Conservation (phyloP, 2,329 filamentous ascomycete species). For the Leptographium galeiforme region DNA sequence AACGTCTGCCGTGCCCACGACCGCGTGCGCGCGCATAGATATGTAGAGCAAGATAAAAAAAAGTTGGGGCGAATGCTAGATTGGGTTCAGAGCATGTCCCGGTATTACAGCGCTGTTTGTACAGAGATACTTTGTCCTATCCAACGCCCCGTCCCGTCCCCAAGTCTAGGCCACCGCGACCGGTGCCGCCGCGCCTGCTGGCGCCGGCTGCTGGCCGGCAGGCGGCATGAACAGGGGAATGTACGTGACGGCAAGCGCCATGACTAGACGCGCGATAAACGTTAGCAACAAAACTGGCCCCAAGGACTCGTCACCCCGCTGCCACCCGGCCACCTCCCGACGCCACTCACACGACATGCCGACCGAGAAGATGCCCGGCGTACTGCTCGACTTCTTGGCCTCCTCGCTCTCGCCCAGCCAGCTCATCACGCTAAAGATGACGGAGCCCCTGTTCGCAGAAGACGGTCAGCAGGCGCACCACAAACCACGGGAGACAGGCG, state of each 20-base stretch:
- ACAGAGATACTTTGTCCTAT: background rate
- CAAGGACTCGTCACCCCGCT: background rate
- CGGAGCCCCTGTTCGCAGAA: constrained; percentile 42
- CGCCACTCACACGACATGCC: constrained; percentile 20
- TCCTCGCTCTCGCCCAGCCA: constrained; percentile 67
- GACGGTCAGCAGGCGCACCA: background rate
- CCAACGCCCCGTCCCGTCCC: background rate
- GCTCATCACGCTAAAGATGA: constrained; percentile 60
- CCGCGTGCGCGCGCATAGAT: background rate
- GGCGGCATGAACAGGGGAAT: constrained; percentile 23
- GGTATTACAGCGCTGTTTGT: background rate
- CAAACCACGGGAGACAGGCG: background rate
- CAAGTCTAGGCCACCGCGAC: constrained; percentile 10
- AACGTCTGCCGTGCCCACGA: no score
- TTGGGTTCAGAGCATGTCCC: background rate
- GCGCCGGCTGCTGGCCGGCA: constrained; percentile 13
- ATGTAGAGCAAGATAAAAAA: background rate
- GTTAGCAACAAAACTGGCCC: background rate
- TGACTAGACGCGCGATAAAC: constrained; percentile 13
- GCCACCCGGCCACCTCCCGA: background rate
- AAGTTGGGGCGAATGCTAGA: background rate
- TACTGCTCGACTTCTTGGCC: constrained; percentile 47
- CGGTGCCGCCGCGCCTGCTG: constrained; percentile 15
- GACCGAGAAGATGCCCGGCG: constrained; percentile 38
- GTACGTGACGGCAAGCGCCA: constrained; percentile 23